Base-by-base conservation (phyloP, 1,284 basidiomycete genomes). In the Termitomyces sp. region DNA sequence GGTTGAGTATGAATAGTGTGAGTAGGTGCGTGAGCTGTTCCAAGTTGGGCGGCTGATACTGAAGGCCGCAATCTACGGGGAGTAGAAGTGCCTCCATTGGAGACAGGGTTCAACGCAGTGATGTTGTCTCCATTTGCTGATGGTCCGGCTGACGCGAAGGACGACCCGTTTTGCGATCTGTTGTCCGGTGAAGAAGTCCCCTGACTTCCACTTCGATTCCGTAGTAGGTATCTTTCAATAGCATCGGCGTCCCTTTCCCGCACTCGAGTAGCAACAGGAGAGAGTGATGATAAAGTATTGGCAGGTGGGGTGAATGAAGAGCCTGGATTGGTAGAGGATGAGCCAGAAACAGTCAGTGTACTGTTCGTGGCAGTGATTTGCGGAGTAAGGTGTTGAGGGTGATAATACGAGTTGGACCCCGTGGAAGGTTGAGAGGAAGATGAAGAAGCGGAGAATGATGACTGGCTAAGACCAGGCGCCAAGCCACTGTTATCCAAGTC, bases 211-310 rank as follows among this genome's bases (percentile, higher is more conserved):
- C 88, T 90, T 52, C 88, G 79, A 72, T 87, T 88, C 52, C 89
- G 81, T 58, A 80, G 74, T 67, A 89, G 77, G 66, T 91, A 92
- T 64, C 90, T 88, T 66, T 90, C 88, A 75, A 88, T 90, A 26
- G 89, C 90, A 67, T 87, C 86, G 26, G 88, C 88, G 65, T 92
- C 90, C 54, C 83, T 78, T 70, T 90, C 86, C 61, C 84, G 79
- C 75, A 92, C 86, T 30, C 88, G 84, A 58, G 74, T 85, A 17
- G 84, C 86, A 54, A 92, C 80, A 1, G 86, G 87, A 8, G 90
- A 86, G 56, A 89, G 66, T 31, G 80, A 78, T 45, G 79, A 76
- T 9, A 73, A 70, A 42, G 78, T 67, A 31, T 67, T 69, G 5
- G 61, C 43, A 51, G 65, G 60, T 39, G 64, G 54, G 55, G 73